Conservation (phyloP, 495 filamentous ascomycete genomes). For the Aspergillus homomorphus region DNA sequence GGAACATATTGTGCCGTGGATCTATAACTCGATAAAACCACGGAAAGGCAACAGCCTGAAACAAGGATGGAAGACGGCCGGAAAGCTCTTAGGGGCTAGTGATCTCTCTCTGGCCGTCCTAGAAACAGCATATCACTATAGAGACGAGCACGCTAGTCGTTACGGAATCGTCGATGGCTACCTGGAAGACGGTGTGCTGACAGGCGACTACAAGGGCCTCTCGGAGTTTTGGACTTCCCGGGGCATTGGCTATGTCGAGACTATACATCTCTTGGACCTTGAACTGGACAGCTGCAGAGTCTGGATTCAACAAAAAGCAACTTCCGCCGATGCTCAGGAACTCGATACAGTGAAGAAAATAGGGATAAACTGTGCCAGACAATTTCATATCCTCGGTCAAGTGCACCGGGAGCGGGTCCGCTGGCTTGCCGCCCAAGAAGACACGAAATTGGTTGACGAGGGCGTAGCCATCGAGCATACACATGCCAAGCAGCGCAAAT, state of each 20-base stretch:
- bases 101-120: constrained; percentile 72
- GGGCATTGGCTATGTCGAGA: constrained; percentile 42
- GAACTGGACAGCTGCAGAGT: constrained; percentile 43
- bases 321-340: constrained; percentile 32
- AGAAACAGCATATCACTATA: constrained; percentile 70
- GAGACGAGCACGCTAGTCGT: constrained; percentile 57
- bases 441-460: constrained; percentile 43
- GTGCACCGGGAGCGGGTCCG: constrained; percentile 58
- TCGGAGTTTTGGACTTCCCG: constrained; percentile 78
- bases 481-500: constrained; percentile 52
- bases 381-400: constrained; percentile 57
- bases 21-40: constrained; percentile 66
- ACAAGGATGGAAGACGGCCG: constrained; percentile 38
- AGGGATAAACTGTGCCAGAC: constrained; percentile 48
- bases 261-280: constrained; percentile 47
- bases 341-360: constrained; percentile 43
- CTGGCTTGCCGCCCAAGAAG: constrained; percentile 55
- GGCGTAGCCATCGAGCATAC: constrained; percentile 46
- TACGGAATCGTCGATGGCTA: constrained; percentile 69
- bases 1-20: constrained; percentile 73
- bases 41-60: constrained; percentile 38
- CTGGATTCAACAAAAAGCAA: constrained; percentile 36
- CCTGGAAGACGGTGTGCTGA: constrained; percentile 66
- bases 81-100: constrained; percentile 70
- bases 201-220: constrained; percentile 56